Evolutionary conservation across 2,329 filamentous ascomycete species (phyloP).

Genomic region (Xylaria multiplex): DNA sequence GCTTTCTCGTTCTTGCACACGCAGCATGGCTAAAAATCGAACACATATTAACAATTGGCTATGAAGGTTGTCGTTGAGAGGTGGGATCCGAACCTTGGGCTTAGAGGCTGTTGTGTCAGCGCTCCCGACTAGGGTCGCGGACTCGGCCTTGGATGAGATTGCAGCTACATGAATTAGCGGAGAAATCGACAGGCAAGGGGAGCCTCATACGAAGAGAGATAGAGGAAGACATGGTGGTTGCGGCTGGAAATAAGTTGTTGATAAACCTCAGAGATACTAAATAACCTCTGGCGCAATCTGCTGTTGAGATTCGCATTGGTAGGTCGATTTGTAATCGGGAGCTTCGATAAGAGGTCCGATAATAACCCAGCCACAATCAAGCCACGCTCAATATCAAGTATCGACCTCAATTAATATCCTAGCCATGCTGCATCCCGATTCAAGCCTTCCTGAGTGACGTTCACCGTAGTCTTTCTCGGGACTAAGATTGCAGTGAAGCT

Average conservation of each 20-base stretch:
- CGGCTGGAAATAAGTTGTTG: conserved; percentile 5
- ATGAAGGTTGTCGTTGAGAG: neutral
- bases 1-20: conserved; percentile 97
- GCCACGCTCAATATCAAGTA: too few species aligned
- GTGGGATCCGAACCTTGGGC: conserved; percentile 46
- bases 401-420: too few species aligned
- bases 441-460: too few species aligned
- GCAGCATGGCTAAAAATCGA: conserved; percentile 81
- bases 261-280: conserved; percentile 21
- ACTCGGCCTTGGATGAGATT: conserved; percentile 42
- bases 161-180: conserved; percentile 43
- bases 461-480: too few species aligned
- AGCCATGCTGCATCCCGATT: too few species aligned
- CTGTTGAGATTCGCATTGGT: conserved; percentile 2
- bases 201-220: conserved; percentile 40
- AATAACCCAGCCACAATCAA: neutral
- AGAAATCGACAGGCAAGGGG: neutral
- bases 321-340: conserved; percentile 34
- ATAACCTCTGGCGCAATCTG: conserved; percentile 9
- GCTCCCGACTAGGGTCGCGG: conserved; percentile 38
- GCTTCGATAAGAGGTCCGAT: conserved; percentile 21
- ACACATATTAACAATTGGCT: conserved; percentile 22
- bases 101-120: conserved; percentile 44
- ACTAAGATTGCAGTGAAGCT: too few species aligned
- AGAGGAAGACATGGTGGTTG: conserved; percentile 38